Conservation (phyloP, 768 basidiomycete genomes). For the Boletus subparvulus region DNA sequence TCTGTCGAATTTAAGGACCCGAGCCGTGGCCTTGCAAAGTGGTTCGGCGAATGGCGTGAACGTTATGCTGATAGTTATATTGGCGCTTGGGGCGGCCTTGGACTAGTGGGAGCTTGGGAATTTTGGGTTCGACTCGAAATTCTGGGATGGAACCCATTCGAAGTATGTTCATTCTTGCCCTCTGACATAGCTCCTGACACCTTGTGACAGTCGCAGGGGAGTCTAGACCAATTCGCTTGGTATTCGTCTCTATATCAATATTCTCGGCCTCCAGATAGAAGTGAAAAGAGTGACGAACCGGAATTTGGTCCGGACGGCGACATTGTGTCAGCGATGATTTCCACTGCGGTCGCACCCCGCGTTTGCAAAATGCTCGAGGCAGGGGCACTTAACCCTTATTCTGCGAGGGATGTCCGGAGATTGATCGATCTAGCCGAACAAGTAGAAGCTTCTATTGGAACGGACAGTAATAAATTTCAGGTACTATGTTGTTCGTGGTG, state of each 20-base stretch:
- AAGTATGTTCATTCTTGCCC: constrained; percentile 45
- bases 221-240: constrained; percentile 83
- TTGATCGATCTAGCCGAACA: constrained; percentile 78
- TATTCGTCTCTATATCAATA: constrained; percentile 77
- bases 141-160: constrained; percentile 84
- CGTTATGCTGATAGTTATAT: constrained; percentile 78
- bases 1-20: constrained; percentile 86
- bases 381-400: constrained; percentile 86
- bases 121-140: constrained; percentile 90
- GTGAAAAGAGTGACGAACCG: constrained; percentile 46
- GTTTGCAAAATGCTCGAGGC: constrained; percentile 69
- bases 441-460: constrained; percentile 70
- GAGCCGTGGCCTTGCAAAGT: constrained; percentile 60
- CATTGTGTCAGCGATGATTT: constrained; percentile 82
- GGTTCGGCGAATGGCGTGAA: constrained; percentile 73
- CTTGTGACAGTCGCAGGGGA: constrained; percentile 43
- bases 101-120: constrained; percentile 87
- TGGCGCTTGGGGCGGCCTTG: constrained; percentile 88
- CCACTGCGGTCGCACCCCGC: constrained; percentile 77
- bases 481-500: constrained; percentile 33
- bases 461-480: constrained; percentile 61
- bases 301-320: constrained; percentile 83
- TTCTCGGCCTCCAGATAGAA: constrained; percentile 49
- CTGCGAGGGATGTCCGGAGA: constrained; percentile 55
- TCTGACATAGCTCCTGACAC: constrained; percentile 3